Percentiles rank a stretch among this genome's conserved stretches.
These are phyloP conservation scores for Pichia scutulata DNA, from an alignment of 805 yeast species.

Conservation along the genomic window DNA sequence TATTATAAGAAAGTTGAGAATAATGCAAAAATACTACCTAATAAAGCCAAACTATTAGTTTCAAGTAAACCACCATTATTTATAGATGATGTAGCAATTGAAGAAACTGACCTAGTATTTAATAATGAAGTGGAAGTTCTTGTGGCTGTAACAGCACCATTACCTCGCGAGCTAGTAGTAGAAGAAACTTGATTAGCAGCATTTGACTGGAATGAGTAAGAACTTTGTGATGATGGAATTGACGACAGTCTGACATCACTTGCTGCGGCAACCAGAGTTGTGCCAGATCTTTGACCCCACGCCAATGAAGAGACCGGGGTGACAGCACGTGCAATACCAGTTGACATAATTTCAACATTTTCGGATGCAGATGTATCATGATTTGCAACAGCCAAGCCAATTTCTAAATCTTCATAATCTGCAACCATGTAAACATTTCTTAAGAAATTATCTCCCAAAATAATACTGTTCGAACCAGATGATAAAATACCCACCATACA, in stretches of 20 bases:
- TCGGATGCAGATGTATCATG: conserved; percentile 24
- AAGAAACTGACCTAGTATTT: neutral
- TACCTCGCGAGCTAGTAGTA: conserved; percentile 1
- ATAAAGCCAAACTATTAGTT: neutral
- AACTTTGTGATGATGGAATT: conserved; percentile 1
- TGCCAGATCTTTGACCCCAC: conserved; percentile 15
- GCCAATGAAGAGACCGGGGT: conserved; percentile 39
- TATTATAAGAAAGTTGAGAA: neutral
- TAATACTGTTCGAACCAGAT: conserved; percentile 28
- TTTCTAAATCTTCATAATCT: conserved; percentile 39
- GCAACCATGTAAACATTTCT: conserved; percentile 47
- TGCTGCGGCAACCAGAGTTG: neutral
- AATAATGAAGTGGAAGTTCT: neutral
- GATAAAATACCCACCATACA: conserved; percentile 40
- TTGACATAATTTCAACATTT: conserved; percentile 31
- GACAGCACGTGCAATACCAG: conserved; percentile 42
- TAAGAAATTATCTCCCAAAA: conserved; percentile 50
- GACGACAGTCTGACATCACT: conserved; percentile 4
- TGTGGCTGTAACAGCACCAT: neutral
- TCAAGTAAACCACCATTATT: neutral
- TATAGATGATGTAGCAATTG: neutral
- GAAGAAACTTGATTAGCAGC: neutral
- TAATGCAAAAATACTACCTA: neutral
- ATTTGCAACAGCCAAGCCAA: conserved; percentile 35
- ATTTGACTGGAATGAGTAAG: neutral